Base-by-base conservation (phyloP, 768 basidiomycete species). In the Aureoboletus auriporus region DNA sequence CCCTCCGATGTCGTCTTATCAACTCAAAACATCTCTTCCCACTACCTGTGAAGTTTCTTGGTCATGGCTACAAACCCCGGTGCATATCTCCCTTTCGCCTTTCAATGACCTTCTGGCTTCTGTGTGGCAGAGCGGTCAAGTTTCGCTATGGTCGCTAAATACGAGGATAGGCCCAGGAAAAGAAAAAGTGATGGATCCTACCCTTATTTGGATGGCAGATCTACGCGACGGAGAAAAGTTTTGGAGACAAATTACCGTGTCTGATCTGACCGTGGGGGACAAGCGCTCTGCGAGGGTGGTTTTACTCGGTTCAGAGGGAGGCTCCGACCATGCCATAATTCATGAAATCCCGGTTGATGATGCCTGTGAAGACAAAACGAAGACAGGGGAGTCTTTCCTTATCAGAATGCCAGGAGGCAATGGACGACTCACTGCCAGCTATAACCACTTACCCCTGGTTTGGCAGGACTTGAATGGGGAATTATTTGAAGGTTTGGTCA, bases 1-100 rank as follows among this genome's bases (percentile, higher is more conserved):
- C n/a, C 96, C 96, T n/a, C 96, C 96, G 0, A 94, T 96, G 92
- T 89, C 84, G 1, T 85, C 91, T 1, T 74, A 76, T 55, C 67
- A 68, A 35, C 68, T 81, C 43, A 39, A 68, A 62, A 16, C 67
- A 45, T 41, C 62, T 11, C 36, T 47, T 47, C 14, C 50, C 43
- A 31, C 40, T 2, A 4, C 20, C 20, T 2, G 9, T 1, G 33
- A 40, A 34, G 7, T 13, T 26, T 16, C 50, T 31, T 52, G 53
- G 31, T 42, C 52, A 36, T 4, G 20, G 20, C 20, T 39, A 29
- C 44, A 54, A 60, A n/a, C 65, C 55, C 90, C 93, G 0, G 63
- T 84, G 8, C 83, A 94, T 62, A 68, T 80, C 5, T 71, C 83
- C 4, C 83, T 93, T 49, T 82, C 86, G 0, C 49, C 75, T 1